Percentiles rank a stretch among this genome's conserved stretches.
phyloP scores from a whole-genome alignment of 352 stramenopile species.

The Phytophthora palmivora region DNA sequence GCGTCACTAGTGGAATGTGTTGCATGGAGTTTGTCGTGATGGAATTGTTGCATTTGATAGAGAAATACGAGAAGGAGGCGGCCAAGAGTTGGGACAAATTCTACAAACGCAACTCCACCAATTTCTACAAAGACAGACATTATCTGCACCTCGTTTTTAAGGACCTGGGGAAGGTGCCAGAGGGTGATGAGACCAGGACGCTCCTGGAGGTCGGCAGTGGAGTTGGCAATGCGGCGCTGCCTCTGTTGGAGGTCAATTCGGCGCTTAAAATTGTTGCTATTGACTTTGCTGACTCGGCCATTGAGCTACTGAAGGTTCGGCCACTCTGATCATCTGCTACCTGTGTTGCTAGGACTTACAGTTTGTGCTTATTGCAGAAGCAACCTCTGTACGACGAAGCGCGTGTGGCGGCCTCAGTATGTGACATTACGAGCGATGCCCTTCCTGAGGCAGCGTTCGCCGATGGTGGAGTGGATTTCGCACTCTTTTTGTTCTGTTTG shows the following conservation, averaged over 20 bases:
- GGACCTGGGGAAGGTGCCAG: constrained; percentile 70
- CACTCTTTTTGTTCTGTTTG: constrained; percentile 89
- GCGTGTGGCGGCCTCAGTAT: constrained; percentile 77
- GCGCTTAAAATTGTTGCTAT: constrained; percentile 90
- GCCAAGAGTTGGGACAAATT: constrained; percentile 94
- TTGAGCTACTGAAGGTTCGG: constrained; percentile 90
- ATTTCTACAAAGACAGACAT: constrained; percentile 97
- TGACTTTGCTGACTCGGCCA: constrained; percentile 93
- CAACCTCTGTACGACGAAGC: constrained; percentile 82
- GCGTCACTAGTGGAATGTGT: background rate
- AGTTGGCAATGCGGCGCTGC: constrained; percentile 95
- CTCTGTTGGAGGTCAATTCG: constrained; percentile 93
- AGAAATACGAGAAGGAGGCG: constrained; percentile 86
- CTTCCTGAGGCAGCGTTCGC: constrained; percentile 60
- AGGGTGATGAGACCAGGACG: constrained; percentile 54
- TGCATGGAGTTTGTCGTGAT: background rate
- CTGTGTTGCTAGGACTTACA: background rate
- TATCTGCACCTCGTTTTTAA: constrained; percentile 94
- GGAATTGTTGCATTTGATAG: constrained; percentile 20
- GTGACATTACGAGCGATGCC: constrained; percentile 85
- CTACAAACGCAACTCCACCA: constrained; percentile 93
- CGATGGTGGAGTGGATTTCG: constrained; percentile 82
- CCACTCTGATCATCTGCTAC: background rate
- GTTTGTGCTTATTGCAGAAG: constrained; percentile 43
- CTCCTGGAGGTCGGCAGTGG: constrained; percentile 96